phyloP scores from a whole-genome alignment of 2,329 filamentous ascomycete genomes.

The Xylariaceae sp. region DNA sequence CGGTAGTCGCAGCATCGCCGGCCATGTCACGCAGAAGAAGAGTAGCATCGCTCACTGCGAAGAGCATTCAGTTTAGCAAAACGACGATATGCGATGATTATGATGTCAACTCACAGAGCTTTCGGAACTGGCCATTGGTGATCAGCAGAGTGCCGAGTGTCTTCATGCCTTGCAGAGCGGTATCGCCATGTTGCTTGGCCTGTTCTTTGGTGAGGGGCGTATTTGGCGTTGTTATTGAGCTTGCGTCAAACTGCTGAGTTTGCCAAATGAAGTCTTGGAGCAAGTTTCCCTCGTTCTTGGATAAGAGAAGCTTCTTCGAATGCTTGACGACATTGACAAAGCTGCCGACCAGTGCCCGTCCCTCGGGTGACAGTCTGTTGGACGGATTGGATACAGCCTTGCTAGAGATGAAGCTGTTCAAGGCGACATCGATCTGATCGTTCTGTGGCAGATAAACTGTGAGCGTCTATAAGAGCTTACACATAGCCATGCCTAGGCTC shows the following conservation, averaged over 20 bases:
- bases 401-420: slow-evolving; percentile 80
- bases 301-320: slow-evolving; percentile 73
- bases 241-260: slow-evolving; percentile 67
- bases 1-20: slow-evolving; percentile 79
- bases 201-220: slow-evolving; percentile 69
- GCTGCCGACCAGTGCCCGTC: slow-evolving; percentile 71
- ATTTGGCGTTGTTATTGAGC: slow-evolving; percentile 55
- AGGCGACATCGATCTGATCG: slow-evolving; percentile 88
- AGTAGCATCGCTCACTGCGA: slow-evolving; percentile 66
- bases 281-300: slow-evolving; percentile 92
- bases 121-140: slow-evolving; percentile 94
- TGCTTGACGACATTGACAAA: slow-evolving; percentile 74
- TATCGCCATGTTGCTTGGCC: slow-evolving; percentile 75
- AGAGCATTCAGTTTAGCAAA: neutral
- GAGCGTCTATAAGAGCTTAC: neutral
- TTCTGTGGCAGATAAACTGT: slow-evolving; percentile 50
- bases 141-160: slow-evolving; percentile 85
- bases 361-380: slow-evolving; percentile 73
- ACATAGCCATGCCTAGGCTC: neutral
- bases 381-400: slow-evolving; percentile 65
- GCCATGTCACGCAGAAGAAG: slow-evolving; percentile 84
- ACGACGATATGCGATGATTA: neutral
- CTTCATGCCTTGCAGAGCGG: slow-evolving; percentile 77
- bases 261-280: slow-evolving; percentile 98
- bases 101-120: slow-evolving; percentile 59